Percentiles rank a stretch among this genome's conserved stretches.
Evolutionary conservation across 2,329 filamentous ascomycete species (phyloP).

Genomic region (Penicillium sp.): DNA sequence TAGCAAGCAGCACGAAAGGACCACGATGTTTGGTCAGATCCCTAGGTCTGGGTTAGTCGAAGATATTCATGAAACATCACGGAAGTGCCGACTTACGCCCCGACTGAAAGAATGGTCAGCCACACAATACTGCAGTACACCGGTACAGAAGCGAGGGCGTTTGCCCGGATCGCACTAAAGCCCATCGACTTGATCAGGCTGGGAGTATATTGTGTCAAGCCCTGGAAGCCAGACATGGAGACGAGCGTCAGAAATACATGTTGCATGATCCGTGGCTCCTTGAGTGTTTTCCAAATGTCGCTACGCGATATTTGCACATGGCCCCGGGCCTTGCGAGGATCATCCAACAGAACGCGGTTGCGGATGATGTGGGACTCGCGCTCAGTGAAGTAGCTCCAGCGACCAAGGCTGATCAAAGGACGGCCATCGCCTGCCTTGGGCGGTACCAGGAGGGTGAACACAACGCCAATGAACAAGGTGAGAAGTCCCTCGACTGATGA

Average conservation of each 20-base stretch:
- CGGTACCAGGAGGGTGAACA: constrained; percentile 46
- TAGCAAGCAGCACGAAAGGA: constrained; percentile 37
- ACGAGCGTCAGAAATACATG: constrained; percentile 53
- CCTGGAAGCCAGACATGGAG: constrained; percentile 53
- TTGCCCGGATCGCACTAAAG: constrained; percentile 51
- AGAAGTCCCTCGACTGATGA: constrained; percentile 53
- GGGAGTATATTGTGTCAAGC: constrained; percentile 55
- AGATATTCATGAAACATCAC: constrained; percentile 3
- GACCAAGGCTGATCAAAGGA: constrained; percentile 37
- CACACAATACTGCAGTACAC: constrained; percentile 33
- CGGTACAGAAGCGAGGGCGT: constrained; percentile 58
- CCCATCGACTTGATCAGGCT: constrained; percentile 57
- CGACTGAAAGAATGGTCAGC: constrained; percentile 27
- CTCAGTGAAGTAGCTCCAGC: constrained; percentile 47
- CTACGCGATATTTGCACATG: constrained; percentile 40
- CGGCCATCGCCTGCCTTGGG: constrained; percentile 39
- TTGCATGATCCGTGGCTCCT: constrained; percentile 56
- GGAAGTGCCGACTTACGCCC: constrained; percentile 20
- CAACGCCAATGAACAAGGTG: constrained; percentile 47
- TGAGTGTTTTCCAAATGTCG: constrained; percentile 39
- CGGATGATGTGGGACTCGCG: constrained; percentile 47
- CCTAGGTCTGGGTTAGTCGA: constrained; percentile 10
- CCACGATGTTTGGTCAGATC: constrained; percentile 38
- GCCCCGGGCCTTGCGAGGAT: constrained; percentile 42
- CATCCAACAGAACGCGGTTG: constrained; percentile 47